Evolutionary conservation across 345 rosid genomes (phyloP), one percentile per base, ranked within the genome.

Genomic region (Populus simonii): DNA sequence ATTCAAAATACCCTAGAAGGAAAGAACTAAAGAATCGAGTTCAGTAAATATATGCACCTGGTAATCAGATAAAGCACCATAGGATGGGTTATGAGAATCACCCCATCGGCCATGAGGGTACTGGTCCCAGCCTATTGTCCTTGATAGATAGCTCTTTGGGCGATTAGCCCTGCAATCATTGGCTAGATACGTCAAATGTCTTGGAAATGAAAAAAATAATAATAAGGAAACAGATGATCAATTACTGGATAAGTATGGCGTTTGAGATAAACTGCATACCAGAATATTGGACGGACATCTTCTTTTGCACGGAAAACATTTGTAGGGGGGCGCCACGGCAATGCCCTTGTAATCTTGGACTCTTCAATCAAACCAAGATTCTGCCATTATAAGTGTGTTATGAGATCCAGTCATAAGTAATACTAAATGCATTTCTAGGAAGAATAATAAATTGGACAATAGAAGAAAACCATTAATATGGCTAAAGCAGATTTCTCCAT

Each of bases 331-430:
- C 99, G 87, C 99, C 99, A 92, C 20, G 99, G 99, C 76, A 96
- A 84, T 73, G 92, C 63, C 75, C 99, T 90, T 10, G 80, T 82
- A 79, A 96, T 82, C 76, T 91, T 92, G 65, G 99, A 85, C 85
- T 96, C 98, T 81, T 94, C 98, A 85, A 96, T 91, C 81, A 93
- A 69, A 73, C 99, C 98, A 83, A 96, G 98, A 84, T 89, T 96
- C 98, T 96, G 91, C 79, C 73, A 82, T 69, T 33, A 66, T 39
- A 88, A 76, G 75, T 73, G 53, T 36, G 68, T 27, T 15, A 69
- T 89, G 79, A 87, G 81, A 73, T 11, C 33, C 31, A 53, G 22
- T 6, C 27, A 20, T 36, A 39, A 20, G 8, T 51, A 41, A 66
- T 65, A 31, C 4, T 57, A 9, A 3, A 43, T 35, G 38, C 6